These are phyloP conservation scores for Fomitopsis palustris DNA, from an alignment of 1,284 basidiomycete genomes.

Conservation along the genomic window DNA sequence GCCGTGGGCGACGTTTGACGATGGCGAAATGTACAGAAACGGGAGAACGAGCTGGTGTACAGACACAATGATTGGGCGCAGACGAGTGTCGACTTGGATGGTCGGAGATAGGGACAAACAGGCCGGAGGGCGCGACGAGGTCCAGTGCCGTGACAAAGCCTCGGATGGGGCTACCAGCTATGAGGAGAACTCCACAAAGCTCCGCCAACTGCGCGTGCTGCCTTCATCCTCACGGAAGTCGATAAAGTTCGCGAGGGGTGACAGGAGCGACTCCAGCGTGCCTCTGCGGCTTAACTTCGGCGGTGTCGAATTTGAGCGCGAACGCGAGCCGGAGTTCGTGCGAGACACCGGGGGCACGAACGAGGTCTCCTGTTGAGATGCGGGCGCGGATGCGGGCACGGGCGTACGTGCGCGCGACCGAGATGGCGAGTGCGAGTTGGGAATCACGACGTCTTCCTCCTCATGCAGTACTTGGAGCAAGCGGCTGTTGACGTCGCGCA, in stretches of 20 bases:
- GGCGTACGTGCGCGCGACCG: not conserved
- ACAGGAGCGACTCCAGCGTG: conserved; percentile 41
- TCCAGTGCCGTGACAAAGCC: too few relatives aligned
- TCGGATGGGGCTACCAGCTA: too few relatives aligned
- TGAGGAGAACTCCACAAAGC: conserved; percentile 54
- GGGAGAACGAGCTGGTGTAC: too few relatives aligned
- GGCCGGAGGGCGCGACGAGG: too few relatives aligned
- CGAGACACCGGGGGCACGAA: not conserved
- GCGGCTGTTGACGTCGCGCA: conserved; percentile 15
- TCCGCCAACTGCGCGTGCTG: conserved; percentile 50
- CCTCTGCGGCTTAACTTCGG: conserved; percentile 28
- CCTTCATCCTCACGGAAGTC: conserved; percentile 53
- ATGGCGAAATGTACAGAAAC: too few relatives aligned
- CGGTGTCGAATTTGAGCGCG: conserved; percentile 11
- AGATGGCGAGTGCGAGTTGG: not conserved
- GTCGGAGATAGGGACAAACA: too few relatives aligned
- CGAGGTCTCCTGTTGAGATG: not conserved
- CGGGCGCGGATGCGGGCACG: not conserved
- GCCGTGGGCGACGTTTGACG: too few relatives aligned
- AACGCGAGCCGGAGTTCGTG: not conserved
- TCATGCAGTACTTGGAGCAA: conserved; percentile 25
- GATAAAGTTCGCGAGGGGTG: conserved; percentile 56
- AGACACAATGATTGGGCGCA: too few relatives aligned
- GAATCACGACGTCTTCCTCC: conserved; percentile 31
- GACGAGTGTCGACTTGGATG: too few relatives aligned